Conservation (phyloP, 805 yeast genomes). For the Schizosaccharomyces osmophilus region DNA sequence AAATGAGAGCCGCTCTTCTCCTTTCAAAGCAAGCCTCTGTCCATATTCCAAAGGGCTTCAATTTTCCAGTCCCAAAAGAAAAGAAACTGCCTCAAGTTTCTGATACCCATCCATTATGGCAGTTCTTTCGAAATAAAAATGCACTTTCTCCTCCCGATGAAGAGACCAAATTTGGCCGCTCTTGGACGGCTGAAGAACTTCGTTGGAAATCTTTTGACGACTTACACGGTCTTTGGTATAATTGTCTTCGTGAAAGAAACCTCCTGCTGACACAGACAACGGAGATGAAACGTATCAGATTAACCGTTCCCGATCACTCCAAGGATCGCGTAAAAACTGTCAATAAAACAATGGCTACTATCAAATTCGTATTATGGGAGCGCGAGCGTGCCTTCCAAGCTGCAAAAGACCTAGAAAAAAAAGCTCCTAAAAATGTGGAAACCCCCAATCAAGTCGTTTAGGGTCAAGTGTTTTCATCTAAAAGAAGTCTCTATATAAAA, state of each 20-base stretch:
- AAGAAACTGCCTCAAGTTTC: not conserved
- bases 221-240: slow-evolving; percentile 75
- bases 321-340: not conserved
- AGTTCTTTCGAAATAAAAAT: slow-evolving; percentile 44
- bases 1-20: not conserved
- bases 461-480: not conserved
- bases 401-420: not conserved
- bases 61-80: not conserved
- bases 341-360: not conserved
- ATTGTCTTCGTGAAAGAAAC: slow-evolving; percentile 63
- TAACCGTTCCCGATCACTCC: not conserved
- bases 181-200: slow-evolving; percentile 75
- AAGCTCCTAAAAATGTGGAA: not conserved
- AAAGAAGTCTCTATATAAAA: not conserved
- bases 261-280: slow-evolving; percentile 50
- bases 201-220: slow-evolving; percentile 82
- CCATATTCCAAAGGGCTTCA: not conserved
- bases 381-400: not conserved
- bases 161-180: slow-evolving; percentile 24
- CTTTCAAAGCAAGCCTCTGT: not conserved
- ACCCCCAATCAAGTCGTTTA: not conserved
- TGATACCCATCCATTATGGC: slow-evolving; percentile 66
- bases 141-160: slow-evolving; percentile 32
- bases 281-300: slow-evolving; percentile 19
- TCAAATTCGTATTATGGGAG: slow-evolving; percentile 3